phyloP scores from a whole-genome alignment of 2,329 filamentous ascomycete genomes.

The Hypoxylon sp. region DNA sequence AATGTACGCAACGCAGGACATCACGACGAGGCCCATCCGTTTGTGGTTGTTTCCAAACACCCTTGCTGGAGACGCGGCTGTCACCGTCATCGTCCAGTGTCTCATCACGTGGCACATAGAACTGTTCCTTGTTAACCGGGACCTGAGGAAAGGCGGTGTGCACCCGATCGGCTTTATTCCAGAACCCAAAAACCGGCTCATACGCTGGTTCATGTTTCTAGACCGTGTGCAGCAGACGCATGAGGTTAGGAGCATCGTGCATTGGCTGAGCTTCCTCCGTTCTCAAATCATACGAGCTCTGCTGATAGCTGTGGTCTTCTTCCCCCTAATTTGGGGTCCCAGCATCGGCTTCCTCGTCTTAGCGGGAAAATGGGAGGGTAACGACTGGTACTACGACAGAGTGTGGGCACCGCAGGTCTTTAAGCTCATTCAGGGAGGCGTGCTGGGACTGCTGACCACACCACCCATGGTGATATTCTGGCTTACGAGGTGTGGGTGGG shows the following conservation, averaged over 20 bases:
- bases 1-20: slow-evolving; percentile 63
- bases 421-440: slow-evolving; percentile 65
- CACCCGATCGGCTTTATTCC: slow-evolving; percentile 63
- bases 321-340: slow-evolving; percentile 62
- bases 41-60: slow-evolving; percentile 67
- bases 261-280: slow-evolving; percentile 56
- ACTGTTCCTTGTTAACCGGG: slow-evolving; percentile 62
- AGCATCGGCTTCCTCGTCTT: slow-evolving; percentile 61
- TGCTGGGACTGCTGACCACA: slow-evolving; percentile 63
- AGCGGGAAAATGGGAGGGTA: slow-evolving; percentile 55
- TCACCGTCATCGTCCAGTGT: slow-evolving; percentile 67
- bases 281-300: slow-evolving; percentile 58
- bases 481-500: slow-evolving; percentile 66
- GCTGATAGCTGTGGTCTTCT: slow-evolving; percentile 57
- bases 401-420: slow-evolving; percentile 66
- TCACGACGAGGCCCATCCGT: slow-evolving; percentile 58
- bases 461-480: slow-evolving; percentile 66
- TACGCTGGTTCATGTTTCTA: slow-evolving; percentile 64
- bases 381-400: slow-evolving; percentile 62
- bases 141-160: slow-evolving; percentile 62
- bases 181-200: slow-evolving; percentile 54
- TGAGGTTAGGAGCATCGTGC: slow-evolving; percentile 48
- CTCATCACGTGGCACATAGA: slow-evolving; percentile 68
- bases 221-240: slow-evolving; percentile 52
- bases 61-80: slow-evolving; percentile 64